phyloP scores from a whole-genome alignment of 1,284 basidiomycete genomes.

The Fomitopsis schrenkii region DNA sequence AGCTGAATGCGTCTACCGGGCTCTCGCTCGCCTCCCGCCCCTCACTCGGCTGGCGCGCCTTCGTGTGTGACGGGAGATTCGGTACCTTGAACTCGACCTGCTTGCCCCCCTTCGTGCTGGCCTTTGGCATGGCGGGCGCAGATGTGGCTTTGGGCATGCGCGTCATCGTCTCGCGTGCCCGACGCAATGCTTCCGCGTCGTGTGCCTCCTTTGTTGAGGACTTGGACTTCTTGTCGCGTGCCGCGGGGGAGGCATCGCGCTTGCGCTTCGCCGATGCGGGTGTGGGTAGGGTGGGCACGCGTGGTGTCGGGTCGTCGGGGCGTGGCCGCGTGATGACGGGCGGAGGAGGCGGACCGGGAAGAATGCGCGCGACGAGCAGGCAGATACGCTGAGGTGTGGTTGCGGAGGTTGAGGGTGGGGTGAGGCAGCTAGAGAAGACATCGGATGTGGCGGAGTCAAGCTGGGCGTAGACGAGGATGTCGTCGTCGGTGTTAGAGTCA shows the following conservation, averaged over 20 bases:
- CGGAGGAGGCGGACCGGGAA: conserved; percentile 34
- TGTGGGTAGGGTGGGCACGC: conserved; percentile 45
- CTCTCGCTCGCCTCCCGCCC: background rate
- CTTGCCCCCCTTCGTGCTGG: conserved; percentile 11
- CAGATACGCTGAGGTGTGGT: conserved; percentile 30
- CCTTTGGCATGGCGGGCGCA: conserved; percentile 10
- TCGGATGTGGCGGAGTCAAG: conserved; percentile 20
- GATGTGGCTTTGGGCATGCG: conserved; percentile 24
- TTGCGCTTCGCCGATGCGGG: conserved; percentile 20
- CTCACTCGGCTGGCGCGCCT: conserved; percentile 1
- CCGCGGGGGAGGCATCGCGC: conserved; percentile 18
- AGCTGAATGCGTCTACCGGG: conserved; percentile 49
- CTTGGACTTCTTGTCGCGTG: conserved; percentile 18
- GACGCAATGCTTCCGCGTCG: conserved; percentile 26
- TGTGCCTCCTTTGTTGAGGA: conserved; percentile 16
- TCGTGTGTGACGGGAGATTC: conserved; percentile 24
- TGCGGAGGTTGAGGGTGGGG: conserved; percentile 20
- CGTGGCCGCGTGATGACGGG: conserved; percentile 45
- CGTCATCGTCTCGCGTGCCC: conserved; percentile 33
- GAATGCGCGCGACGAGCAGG: conserved; percentile 57
- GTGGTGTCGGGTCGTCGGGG: conserved; percentile 75
- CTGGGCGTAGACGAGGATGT: conserved; percentile 67
- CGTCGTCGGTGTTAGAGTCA: conserved; percentile 59
- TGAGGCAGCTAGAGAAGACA: background rate
- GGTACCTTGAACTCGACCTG: conserved; percentile 36